Evolutionary conservation across 352 stramenopile species (phyloP).

Genomic region (Phytophthora lateralis): DNA sequence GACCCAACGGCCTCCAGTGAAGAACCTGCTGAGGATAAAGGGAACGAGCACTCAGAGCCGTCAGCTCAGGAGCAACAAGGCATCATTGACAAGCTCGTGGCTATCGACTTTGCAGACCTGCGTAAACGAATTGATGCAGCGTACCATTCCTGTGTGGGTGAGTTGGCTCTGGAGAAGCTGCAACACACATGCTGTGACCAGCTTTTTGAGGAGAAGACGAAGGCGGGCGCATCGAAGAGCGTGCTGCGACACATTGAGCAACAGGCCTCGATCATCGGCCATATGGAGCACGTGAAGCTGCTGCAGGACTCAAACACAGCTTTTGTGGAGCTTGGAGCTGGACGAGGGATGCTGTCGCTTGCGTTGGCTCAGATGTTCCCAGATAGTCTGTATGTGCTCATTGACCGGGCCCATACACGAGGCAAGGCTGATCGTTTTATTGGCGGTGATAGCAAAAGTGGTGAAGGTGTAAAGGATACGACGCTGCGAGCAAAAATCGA

Average conservation of each 20-base stretch:
- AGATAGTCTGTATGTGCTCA: slow-evolving; percentile 70
- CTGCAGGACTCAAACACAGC: slow-evolving; percentile 46
- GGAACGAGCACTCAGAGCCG: slow-evolving; percentile 43
- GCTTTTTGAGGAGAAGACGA: slow-evolving; percentile 69
- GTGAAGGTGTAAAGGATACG: slow-evolving; percentile 29
- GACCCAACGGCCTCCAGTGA: slow-evolving; percentile 1
- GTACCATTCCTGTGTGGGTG: slow-evolving; percentile 60
- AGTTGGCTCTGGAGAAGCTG: slow-evolving; percentile 70
- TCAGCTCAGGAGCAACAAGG: slow-evolving; percentile 56
- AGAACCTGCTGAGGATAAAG: slow-evolving; percentile 1
- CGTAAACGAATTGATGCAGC: slow-evolving; percentile 49
- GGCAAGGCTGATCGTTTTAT: slow-evolving; percentile 84
- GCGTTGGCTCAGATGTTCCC: slow-evolving; percentile 72
- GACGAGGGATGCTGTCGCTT: slow-evolving; percentile 79
- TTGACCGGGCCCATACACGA: slow-evolving; percentile 73
- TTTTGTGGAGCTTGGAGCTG: slow-evolving; percentile 79
- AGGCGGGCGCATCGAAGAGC: slow-evolving; percentile 57
- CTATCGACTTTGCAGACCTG: slow-evolving; percentile 65
- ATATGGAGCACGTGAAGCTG: slow-evolving; percentile 68
- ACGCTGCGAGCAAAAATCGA: slow-evolving; percentile 82
- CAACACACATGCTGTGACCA: slow-evolving; percentile 65
- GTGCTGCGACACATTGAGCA: slow-evolving; percentile 83
- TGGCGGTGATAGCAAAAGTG: slow-evolving; percentile 31
- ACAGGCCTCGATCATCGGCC: slow-evolving; percentile 80
- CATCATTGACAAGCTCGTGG: slow-evolving; percentile 75